These are phyloP conservation scores for Colletotrichum chlorophyti DNA, from an alignment of 2,329 filamentous ascomycete species.

Conservation along the genomic window DNA sequence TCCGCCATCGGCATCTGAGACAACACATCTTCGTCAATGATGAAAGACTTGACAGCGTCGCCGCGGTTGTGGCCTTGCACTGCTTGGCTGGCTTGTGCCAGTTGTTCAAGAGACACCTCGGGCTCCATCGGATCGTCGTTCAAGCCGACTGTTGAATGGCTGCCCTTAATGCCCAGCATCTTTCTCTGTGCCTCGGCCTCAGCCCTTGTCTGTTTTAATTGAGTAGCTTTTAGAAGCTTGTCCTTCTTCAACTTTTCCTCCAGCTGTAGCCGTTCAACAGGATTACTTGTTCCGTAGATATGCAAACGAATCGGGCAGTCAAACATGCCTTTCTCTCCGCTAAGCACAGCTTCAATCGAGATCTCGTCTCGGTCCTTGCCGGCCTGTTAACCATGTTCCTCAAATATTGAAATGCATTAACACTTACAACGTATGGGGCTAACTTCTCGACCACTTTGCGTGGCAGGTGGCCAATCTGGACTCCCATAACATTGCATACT, in stretches of 20 bases:
- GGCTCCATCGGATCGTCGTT: conserved; percentile 37
- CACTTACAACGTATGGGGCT: conserved; percentile 71
- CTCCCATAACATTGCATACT: conserved; percentile 76
- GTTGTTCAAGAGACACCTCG: conserved; percentile 63
- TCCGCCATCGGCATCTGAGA: conserved; percentile 74
- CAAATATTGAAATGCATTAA: not conserved
- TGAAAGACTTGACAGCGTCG: conserved; percentile 73
- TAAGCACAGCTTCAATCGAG: conserved; percentile 72
- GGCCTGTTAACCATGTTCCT: conserved; percentile 26
- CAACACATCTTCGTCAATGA: conserved; percentile 73
- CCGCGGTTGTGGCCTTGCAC: conserved; percentile 71
- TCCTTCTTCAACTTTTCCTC: conserved; percentile 68
- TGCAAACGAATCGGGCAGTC: conserved; percentile 77
- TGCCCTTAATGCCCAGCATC: conserved; percentile 46
- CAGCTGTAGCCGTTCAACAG: conserved; percentile 57
- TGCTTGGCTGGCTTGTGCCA: conserved; percentile 70
- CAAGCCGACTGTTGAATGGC: conserved; percentile 46
- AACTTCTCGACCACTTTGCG: conserved; percentile 72
- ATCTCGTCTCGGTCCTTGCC: conserved; percentile 63
- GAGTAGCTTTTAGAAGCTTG: conserved; percentile 65
- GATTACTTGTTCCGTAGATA: conserved; percentile 72
- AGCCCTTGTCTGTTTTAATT: conserved; percentile 60
- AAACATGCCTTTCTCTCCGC: conserved; percentile 68
- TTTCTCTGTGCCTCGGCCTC: conserved; percentile 60
- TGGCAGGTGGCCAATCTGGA: conserved; percentile 82